phyloP scores from a whole-genome alignment of 1,284 basidiomycete species.

The Sanghuangporus baumii region DNA sequence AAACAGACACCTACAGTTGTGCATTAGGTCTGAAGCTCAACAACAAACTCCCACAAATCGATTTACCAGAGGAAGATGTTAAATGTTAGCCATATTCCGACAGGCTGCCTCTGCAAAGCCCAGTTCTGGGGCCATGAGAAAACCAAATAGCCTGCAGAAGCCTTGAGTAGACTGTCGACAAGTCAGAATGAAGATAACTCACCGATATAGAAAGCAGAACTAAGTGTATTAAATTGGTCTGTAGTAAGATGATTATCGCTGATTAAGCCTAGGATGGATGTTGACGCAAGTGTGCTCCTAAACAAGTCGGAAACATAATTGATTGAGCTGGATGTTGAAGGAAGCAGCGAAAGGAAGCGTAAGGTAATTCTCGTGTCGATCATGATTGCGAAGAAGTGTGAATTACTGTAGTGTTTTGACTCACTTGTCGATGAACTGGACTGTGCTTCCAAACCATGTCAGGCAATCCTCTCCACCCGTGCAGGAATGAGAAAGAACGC shows the following conservation, averaged over 20 bases:
- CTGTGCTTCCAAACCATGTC: conserved; percentile 9
- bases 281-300: conserved; percentile 23
- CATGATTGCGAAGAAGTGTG: neutral
- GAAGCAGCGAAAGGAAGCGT: neutral
- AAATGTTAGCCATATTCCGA: conserved; percentile 23
- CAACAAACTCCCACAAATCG: neutral
- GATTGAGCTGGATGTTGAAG: neutral
- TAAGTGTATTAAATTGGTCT: conserved; percentile 26
- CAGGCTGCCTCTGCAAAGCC: conserved; percentile 27
- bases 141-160: conserved; percentile 23
- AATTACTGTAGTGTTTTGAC: neutral
- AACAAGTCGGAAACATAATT: neutral
- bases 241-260: conserved; percentile 25
- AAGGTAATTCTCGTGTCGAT: neutral
- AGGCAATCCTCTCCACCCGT: neutral
- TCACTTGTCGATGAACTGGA: conserved; percentile 27
- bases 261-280: conserved; percentile 25
- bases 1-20: conserved; percentile 10
- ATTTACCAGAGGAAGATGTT: conserved; percentile 17
- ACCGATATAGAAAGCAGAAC: conserved; percentile 31
- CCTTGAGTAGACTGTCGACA: neutral
- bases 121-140: conserved; percentile 28
- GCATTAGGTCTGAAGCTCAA: neutral
- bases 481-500: conserved; percentile 13
- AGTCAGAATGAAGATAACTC: neutral